Base-by-base conservation (phyloP, 495 filamentous ascomycete species). In the Xylaria acuta region DNA sequence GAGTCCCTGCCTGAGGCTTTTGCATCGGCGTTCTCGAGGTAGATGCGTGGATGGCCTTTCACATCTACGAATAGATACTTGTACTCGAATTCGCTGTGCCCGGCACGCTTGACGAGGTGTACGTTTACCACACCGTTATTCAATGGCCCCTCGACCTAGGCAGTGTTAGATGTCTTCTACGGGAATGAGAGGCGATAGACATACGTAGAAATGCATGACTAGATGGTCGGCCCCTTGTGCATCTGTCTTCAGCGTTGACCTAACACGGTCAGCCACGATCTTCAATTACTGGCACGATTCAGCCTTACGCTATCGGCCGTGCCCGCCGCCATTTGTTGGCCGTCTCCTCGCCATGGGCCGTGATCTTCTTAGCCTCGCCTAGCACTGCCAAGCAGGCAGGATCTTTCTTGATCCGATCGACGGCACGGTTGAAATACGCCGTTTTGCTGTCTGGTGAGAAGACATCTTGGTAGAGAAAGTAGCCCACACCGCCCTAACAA, bases 341-440 rank as follows among this genome's bases (percentile, higher is more conserved):
- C 22, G 92, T 95, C 72, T 91, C 89, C 74, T 98, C 95, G 27
- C 96, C 96, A 82, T 90, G 93, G 5, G 94, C 94, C 56, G 85
- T 87, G 60, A 98, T 97, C 75, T 94, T 88, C 64, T 89, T 89
- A 22, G 87, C 85, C 38, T 89, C 86, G 25, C 95, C 96, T 16
- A 99, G 87, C n/a, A 97, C 77, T 69, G 89, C 88, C 36, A 88
- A 84, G 76, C 92, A 95, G 54, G 88, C 82, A 18, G 88, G 77
- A 77, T 97, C 92, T 45, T 86, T 83, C 78, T 90, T 92, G 76
- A 99, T 90, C 54, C 91, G 90, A 73, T 93, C 88, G 41, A 97
- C 92, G 1, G 94, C 93, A 54, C 91, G 90, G 81, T 97, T 97
- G 84, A 97, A 99, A 80, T 97, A 92, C 75, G 89, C 89, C 34